Evolutionary conservation across 2,329 filamentous ascomycete genomes (phyloP).

Genomic region (Pseudogymnoascus sp.): DNA sequence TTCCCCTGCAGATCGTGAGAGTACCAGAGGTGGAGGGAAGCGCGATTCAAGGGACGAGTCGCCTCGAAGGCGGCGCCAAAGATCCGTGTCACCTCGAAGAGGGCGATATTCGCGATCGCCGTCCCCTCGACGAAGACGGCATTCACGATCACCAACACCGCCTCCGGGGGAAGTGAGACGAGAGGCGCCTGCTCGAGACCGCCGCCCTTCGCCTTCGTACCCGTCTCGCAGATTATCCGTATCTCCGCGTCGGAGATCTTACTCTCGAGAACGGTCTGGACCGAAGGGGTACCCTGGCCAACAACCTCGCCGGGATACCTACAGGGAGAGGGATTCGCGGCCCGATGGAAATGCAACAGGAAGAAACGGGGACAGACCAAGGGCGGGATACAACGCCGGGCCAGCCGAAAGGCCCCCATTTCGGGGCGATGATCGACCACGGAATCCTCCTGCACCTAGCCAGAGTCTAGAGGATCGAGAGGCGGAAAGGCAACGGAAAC

Average conservation of each 20-base stretch:
- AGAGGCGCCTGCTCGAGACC: constrained; percentile 19
- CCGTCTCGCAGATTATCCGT: constrained; percentile 26
- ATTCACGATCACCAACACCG: constrained; percentile 30
- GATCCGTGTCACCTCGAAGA: constrained; percentile 25
- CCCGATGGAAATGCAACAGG: constrained; percentile 32
- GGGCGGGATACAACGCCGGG: not conserved
- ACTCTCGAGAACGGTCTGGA: constrained; percentile 5
- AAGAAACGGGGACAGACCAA: constrained; percentile 20
- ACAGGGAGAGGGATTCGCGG: constrained; percentile 29
- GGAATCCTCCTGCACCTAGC: constrained; percentile 2
- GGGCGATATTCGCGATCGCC: constrained; percentile 27
- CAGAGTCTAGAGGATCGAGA: constrained; percentile 29
- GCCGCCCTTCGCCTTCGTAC: constrained; percentile 22
- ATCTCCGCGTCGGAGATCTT: constrained; percentile 10
- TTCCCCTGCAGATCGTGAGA: constrained; percentile 1
- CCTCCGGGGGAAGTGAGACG: not conserved
- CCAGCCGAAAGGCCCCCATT: not conserved
- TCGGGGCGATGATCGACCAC: constrained; percentile 16
- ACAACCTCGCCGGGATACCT: constrained; percentile 17
- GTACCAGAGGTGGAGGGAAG: not conserved
- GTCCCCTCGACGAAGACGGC: constrained; percentile 19
- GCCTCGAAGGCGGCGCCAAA: constrained; percentile 23
- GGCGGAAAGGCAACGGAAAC: constrained; percentile 54
- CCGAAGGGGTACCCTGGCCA: not conserved
- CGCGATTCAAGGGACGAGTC: constrained; percentile 16